phyloP scores from a whole-genome alignment of 2,329 filamentous ascomycete species.

The Knufia petricola region DNA sequence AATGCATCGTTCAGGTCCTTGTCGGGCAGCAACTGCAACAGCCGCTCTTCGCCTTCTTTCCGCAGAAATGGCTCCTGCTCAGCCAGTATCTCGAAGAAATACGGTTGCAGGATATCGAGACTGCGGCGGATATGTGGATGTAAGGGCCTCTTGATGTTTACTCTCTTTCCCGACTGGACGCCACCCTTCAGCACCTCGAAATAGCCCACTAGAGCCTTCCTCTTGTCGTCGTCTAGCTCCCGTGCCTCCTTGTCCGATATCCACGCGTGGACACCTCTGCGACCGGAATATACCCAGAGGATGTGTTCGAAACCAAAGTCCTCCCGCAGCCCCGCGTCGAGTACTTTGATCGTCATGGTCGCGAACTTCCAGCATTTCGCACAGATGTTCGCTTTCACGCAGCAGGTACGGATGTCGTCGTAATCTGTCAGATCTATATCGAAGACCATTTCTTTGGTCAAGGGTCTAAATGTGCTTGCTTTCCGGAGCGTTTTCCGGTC shows the following conservation, averaged over 20 bases:
- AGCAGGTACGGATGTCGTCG: constrained; percentile 92
- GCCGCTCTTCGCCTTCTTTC: constrained; percentile 60
- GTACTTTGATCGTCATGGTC: constrained; percentile 92
- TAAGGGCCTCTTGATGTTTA: constrained; percentile 72
- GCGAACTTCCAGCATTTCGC: constrained; percentile 93
- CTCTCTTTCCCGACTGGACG: constrained; percentile 73
- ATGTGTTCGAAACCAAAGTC: constrained; percentile 97
- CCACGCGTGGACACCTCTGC: constrained; percentile 95
- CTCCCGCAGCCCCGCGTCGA: constrained; percentile 76
- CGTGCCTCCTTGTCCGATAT: constrained; percentile 86
- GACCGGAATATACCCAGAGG: constrained; percentile 96
- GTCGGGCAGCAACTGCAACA: constrained; percentile 80
- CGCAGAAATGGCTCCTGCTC: constrained; percentile 78
- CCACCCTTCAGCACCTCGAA: constrained; percentile 84
- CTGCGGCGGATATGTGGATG: constrained; percentile 85
- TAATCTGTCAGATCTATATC: constrained; percentile 99
- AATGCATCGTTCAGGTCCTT: constrained; percentile 65
- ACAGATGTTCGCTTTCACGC: constrained; percentile 86
- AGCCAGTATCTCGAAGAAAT: constrained; percentile 78
- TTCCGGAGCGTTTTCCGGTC: constrained; percentile 83
- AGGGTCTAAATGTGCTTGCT: constrained; percentile 68
- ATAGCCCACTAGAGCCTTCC: constrained; percentile 77
- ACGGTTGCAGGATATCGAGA: constrained; percentile 69
- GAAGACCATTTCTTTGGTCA: constrained; percentile 92
- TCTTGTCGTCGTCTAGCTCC: constrained; percentile 72